Conservation (phyloP, 306 rosid genomes). For the Begonia peltatifolia region DNA sequence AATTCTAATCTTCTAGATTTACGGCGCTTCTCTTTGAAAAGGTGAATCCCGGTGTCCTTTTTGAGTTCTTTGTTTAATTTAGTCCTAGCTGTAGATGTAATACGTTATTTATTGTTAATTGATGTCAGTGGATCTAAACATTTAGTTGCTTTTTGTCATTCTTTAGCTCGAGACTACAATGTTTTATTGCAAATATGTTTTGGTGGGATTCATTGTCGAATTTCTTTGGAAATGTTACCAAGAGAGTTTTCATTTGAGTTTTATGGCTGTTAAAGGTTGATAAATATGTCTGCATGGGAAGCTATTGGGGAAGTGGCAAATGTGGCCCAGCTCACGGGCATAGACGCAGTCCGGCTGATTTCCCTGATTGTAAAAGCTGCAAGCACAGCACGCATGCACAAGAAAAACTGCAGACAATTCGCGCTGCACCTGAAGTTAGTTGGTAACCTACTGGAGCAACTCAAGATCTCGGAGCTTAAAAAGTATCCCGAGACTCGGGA, state of each 20-base stretch:
- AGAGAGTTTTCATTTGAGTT: background rate
- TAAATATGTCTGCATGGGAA: slow-evolving; percentile 64
- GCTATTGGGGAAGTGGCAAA: slow-evolving; percentile 76
- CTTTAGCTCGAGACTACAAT: background rate
- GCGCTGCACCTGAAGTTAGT: slow-evolving; percentile 85
- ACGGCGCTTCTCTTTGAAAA: background rate
- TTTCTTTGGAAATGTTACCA: slow-evolving; percentile 8
- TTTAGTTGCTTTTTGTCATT: background rate
- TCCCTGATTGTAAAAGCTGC: slow-evolving; percentile 81
- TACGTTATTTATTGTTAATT: background rate
- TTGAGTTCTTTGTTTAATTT: background rate
- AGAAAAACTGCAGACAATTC: slow-evolving; percentile 86
- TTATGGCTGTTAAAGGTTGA: slow-evolving; percentile 4
- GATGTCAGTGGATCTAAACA: background rate
- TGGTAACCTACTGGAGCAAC: slow-evolving; percentile 87
- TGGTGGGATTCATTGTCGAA: slow-evolving; percentile 22
- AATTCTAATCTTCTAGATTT: background rate
- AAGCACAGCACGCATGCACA: slow-evolving; percentile 85
- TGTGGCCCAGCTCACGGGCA: slow-evolving; percentile 75
- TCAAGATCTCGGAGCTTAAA: slow-evolving; percentile 91
- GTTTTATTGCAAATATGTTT: background rate
- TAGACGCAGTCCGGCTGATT: slow-evolving; percentile 71
- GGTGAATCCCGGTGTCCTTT: slow-evolving; percentile 9
- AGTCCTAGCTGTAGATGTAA: no score
- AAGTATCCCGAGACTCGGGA: slow-evolving; percentile 85